Base-by-base conservation (phyloP, 257 asterid genomes). In the Ocimum tenuiflorum region DNA sequence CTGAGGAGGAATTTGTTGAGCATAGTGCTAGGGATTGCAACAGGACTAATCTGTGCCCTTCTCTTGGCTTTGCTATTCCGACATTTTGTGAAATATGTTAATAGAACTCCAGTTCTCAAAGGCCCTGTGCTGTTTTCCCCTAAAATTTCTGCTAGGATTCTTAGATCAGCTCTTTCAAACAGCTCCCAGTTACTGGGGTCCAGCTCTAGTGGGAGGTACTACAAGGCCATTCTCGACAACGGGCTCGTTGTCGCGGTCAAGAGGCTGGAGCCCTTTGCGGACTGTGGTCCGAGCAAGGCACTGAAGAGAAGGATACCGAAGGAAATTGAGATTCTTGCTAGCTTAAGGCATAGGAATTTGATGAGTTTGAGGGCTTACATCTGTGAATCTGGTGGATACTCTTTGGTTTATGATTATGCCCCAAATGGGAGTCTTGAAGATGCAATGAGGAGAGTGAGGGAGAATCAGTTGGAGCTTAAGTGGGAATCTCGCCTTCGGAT, bases 331-430 rank as follows among this genome's bases (percentile, higher is more conserved):
- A 63, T 73, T 38, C 86, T 92, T 68, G 87, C 94, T 39, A 18
- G 75, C 11, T 71, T 92, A 31, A 84, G 95, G 29, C 96, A 92
- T 74, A 79, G 96, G 80, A 89, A 89, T 77, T 74, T 92, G 80
- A 87, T 92, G 97, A 85, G 97, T 81, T 81, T 92, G 74, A 85
- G 96, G 85, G 87, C 90, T 51, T 87, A 85, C 77, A 67, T 85
- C 12, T 78, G 80, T 7, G 95, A 92, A 60, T 75, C 86, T 2
- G 69, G 80, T 68, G 80, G 83, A 33, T 78, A 71, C 47, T 82
- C 72, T 3, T 74, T 92, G 77, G 86, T 89, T 3, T 92, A 84
- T 18, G 98, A 92, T 72, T 87, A 84, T 55, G 78, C 78, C 23
- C 83, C 95, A 0, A 73, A 43, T 0, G 96, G 96, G 27, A 92